Evolutionary conservation across 495 filamentous ascomycete genomes (phyloP), one percentile per base, ranked within the genome.

Genomic region (Talaromyces wortmannii): DNA sequence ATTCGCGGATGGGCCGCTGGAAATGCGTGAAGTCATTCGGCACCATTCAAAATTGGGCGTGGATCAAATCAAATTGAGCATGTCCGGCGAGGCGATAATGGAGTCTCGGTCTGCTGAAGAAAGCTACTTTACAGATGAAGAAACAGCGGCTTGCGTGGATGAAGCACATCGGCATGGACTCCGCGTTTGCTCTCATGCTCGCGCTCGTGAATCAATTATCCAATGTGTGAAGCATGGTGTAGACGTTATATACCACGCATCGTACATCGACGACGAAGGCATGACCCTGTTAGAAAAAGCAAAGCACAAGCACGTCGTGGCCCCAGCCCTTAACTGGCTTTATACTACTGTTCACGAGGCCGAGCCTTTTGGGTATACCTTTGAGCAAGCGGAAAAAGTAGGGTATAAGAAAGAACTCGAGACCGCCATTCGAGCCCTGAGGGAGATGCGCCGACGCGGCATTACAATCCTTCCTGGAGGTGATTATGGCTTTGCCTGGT

Each of bases 401-500:
- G 75, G 76, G 3, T 78, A 77, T 51, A 67, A 70, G 55, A 65
- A 59, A 33, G 74, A 80, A 55, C 66, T 78, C 45, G 69, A 75
- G 29, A 58, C 56, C 13, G 73, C 76, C 5, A 69, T 73, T 42
- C 59, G 54, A 23, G 75, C 60, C 4, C 61, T 78, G 46, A 57
- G 64, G 29, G 77, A 80, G 59, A 78, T 80, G 76, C 76, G 73
- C 57, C 59, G 62, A 16, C 63, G 76, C 45, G 75, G 75, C 23
- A 78, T 80, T 52, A 59, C 62, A 3, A 69, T 80, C 6, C 62
- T 80, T 1, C 77, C 76, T 0, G 74, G 76, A 45, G 77, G 77
- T 7, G 77, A 81, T 56, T 81, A 80, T 44, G 76, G 78, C 17
- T 81, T 81, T 56, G 73, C 74, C 2, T 79, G 77, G 77, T 74